Evolutionary conservation across 2,329 filamentous ascomycete species (phyloP).

Genomic region (Calonectria montana): DNA sequence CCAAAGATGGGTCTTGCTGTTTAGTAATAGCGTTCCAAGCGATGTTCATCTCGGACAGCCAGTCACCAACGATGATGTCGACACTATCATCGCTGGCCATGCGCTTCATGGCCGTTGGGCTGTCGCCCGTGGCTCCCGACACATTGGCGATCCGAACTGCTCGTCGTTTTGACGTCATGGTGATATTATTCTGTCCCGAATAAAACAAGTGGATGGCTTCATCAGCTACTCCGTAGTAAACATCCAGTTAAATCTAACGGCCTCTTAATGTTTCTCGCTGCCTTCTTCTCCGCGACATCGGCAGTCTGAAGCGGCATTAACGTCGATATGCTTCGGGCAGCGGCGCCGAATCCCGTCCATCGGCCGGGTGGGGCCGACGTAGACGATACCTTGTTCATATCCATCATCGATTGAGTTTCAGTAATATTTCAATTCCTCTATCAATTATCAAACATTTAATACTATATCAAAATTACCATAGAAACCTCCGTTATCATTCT

Average conservation of each 20-base stretch:
- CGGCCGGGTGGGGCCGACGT: neutral
- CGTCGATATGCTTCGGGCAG: neutral
- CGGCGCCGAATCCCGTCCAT: neutral
- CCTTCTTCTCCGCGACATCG: neutral
- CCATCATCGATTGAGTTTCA: too few relatives aligned
- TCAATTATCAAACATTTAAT: too few relatives aligned
- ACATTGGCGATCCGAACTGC: constrained; percentile 48
- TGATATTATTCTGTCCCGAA: neutral
- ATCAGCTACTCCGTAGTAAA: neutral
- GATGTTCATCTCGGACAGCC: constrained; percentile 62
- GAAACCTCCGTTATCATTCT: too few relatives aligned
- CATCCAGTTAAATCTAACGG: neutral
- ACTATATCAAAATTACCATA: too few relatives aligned
- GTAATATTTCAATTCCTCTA: too few relatives aligned
- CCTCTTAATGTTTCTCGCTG: neutral
- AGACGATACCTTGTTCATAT: neutral
- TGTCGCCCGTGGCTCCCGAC: constrained; percentile 49
- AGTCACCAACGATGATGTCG: constrained; percentile 54
- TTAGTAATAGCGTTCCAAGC: constrained; percentile 53
- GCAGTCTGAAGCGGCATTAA: neutral
- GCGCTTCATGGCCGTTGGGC: constrained; percentile 47
- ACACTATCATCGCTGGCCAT: constrained; percentile 47
- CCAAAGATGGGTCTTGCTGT: constrained; percentile 45
- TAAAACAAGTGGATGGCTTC: neutral
- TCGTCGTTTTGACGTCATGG: constrained; percentile 44